Percentiles rank a stretch among this genome's conserved stretches.
phyloP scores from a whole-genome alignment of 2,329 filamentous ascomycete species.

The Diaporthe citriasiana region DNA sequence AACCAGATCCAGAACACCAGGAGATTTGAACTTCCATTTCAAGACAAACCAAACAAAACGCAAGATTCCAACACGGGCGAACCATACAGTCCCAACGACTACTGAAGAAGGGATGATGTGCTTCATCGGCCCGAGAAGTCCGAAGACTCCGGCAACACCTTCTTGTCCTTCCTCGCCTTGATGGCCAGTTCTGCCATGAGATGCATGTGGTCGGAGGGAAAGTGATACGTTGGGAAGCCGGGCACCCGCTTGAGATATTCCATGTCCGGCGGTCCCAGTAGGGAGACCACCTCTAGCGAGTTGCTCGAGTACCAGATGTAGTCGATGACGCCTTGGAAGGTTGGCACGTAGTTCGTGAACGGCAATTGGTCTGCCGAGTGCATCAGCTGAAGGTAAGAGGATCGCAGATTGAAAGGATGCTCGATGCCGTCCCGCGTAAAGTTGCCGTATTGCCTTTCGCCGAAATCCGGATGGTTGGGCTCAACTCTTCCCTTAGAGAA shows the following conservation, averaged over 20 bases:
- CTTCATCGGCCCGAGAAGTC: constrained; percentile 61
- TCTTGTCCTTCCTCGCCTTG: constrained; percentile 88
- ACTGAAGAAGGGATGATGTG: constrained; percentile 30
- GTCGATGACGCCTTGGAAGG: constrained; percentile 93
- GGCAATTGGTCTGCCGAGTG: constrained; percentile 86
- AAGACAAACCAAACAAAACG: constrained; percentile 42
- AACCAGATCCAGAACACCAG: constrained; percentile 44
- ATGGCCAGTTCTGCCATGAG: constrained; percentile 91
- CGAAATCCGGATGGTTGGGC: constrained; percentile 84
- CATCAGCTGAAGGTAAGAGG: constrained; percentile 86
- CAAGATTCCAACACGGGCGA: constrained; percentile 39
- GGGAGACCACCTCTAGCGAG: constrained; percentile 83
- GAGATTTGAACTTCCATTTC: constrained; percentile 33
- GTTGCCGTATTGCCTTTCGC: constrained; percentile 87
- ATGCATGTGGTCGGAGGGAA: constrained; percentile 92
- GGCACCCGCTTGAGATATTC: constrained; percentile 89
- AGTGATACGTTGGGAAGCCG: constrained; percentile 94
- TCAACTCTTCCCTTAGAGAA: constrained; percentile 84
- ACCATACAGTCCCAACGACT: constrained; percentile 23
- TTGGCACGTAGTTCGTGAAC: constrained; percentile 97
- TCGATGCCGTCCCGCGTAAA: constrained; percentile 93
- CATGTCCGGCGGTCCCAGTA: constrained; percentile 89
- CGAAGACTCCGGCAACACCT: constrained; percentile 70
- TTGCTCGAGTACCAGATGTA: constrained; percentile 99
- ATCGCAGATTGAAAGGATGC: constrained; percentile 94